Conservation (phyloP, 2,329 filamentous ascomycete genomes). For the Diaporthe sp. region DNA sequence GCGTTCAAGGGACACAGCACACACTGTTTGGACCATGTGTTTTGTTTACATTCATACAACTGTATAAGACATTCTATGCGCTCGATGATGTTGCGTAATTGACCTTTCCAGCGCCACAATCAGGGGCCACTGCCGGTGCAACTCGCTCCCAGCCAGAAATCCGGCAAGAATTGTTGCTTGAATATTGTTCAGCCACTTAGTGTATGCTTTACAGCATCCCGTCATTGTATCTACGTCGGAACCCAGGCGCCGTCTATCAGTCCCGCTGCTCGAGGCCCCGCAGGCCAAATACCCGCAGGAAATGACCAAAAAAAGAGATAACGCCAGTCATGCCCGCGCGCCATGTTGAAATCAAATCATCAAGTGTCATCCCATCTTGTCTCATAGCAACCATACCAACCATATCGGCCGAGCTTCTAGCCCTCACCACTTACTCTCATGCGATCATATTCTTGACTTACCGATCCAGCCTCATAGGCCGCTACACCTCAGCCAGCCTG, state of each 20-base stretch:
- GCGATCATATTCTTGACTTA: neutral
- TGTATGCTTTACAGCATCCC: too few species aligned
- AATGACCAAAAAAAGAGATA: neutral
- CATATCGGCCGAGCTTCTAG: neutral
- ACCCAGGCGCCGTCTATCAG: neutral
- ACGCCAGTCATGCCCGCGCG: neutral
- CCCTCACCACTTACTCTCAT: neutral
- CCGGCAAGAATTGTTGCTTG: neutral
- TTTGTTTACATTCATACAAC: neutral
- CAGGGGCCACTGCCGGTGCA: neutral
- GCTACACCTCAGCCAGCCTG: constrained; percentile 20
- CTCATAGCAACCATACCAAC: neutral
- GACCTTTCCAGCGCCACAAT: neutral
- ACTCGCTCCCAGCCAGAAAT: too few species aligned
- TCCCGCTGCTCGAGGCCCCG: neutral
- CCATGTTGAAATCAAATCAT: constrained; percentile 1
- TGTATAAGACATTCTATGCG: neutral
- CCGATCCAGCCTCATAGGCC: neutral
- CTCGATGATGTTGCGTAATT: neutral
- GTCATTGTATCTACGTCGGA: neutral
- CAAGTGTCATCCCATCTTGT: neutral
- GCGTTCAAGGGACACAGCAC: neutral
- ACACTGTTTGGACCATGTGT: constrained; percentile 1
- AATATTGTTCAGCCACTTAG: neutral
- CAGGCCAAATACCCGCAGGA: neutral